phyloP scores from a whole-genome alignment of 192 early-diverging fungal genomes.

The Phycomyces blakesleeanus region DNA sequence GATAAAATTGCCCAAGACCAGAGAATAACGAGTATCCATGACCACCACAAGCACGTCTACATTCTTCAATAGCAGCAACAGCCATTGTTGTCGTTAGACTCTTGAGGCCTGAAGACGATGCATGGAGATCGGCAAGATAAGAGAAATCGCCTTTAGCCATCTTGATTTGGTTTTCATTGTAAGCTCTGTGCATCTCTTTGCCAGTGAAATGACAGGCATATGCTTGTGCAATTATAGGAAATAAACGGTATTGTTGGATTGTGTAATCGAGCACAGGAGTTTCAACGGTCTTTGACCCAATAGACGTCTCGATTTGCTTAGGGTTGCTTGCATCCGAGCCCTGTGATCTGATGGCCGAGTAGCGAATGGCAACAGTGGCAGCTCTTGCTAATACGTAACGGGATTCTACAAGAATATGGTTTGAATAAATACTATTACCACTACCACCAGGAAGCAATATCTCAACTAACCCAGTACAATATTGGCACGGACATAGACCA shows the following conservation, averaged over 20 bases:
- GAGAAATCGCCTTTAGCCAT: constrained; percentile 59
- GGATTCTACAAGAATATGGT: constrained; percentile 20
- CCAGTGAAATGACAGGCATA: constrained; percentile 47
- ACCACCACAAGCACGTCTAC: constrained; percentile 73
- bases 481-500: constrained; percentile 59
- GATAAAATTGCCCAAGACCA: constrained; percentile 63
- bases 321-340: constrained; percentile 41
- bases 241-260: constrained; percentile 48
- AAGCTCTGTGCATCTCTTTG: constrained; percentile 31
- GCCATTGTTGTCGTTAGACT: constrained; percentile 62
- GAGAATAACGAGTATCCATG: constrained; percentile 73
- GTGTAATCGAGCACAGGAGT: constrained; percentile 52
- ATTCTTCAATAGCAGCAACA: constrained; percentile 67
- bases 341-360: constrained; percentile 46
- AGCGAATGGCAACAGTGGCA: constrained; percentile 48
- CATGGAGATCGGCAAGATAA: constrained; percentile 68
- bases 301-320: constrained; percentile 16
- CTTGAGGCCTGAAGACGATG: constrained; percentile 69
- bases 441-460: not conserved
- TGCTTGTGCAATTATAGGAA: constrained; percentile 50
- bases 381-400: constrained; percentile 42
- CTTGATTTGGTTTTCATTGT: constrained; percentile 41
- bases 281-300: constrained; percentile 29
- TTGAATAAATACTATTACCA: too few relatives aligned
- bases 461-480: constrained; percentile 43